Percentiles rank a stretch among this genome's conserved stretches.
These are phyloP conservation scores for Chytriomyces sp. DNA, from an alignment of 192 early-diverging fungal species.

Conservation along the genomic window DNA sequence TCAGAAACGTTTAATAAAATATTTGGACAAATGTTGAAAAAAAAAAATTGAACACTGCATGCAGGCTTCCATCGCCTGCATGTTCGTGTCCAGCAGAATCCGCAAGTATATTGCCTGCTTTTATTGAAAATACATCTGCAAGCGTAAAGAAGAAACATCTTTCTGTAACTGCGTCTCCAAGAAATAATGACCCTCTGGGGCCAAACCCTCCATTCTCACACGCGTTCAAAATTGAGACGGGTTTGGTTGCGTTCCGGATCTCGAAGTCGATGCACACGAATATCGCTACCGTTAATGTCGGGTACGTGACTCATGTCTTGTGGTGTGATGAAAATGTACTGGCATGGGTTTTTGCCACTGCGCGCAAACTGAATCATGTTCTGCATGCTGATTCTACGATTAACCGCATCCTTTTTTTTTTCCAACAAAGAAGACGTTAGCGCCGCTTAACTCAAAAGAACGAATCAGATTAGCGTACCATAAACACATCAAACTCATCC, in stretches of 20 bases:
- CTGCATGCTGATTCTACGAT: slow-evolving; percentile 82
- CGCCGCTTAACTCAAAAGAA: background rate
- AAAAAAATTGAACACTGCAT: too few species aligned
- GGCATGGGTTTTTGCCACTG: slow-evolving; percentile 58
- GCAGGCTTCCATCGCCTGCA: too few species aligned
- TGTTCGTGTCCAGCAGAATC: too few species aligned
- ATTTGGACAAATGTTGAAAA: too few species aligned
- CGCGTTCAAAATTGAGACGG: slow-evolving; percentile 33
- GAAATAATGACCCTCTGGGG: too few species aligned
- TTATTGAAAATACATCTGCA: too few species aligned
- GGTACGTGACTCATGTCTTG: slow-evolving; percentile 73
- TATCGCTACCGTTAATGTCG: slow-evolving; percentile 29
- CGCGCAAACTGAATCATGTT: slow-evolving; percentile 88
- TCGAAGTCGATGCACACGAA: slow-evolving; percentile 58
- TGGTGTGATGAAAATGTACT: slow-evolving; percentile 97
- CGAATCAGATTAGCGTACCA: slow-evolving; percentile 58
- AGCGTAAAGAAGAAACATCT: too few species aligned
- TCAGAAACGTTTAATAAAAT: too few species aligned
- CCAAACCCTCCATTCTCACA: background rate
- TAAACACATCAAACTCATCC: slow-evolving; percentile 99
- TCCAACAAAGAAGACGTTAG: too few species aligned
- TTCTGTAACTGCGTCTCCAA: too few species aligned
- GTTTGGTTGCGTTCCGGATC: slow-evolving; percentile 52
- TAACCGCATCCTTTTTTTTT: slow-evolving; percentile 80
- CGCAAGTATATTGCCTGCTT: too few species aligned